Evolutionary conservation across 2,329 filamentous ascomycete species (phyloP), one percentile per base, ranked within the genome.

Genomic region (Xylaria polymorpha): DNA sequence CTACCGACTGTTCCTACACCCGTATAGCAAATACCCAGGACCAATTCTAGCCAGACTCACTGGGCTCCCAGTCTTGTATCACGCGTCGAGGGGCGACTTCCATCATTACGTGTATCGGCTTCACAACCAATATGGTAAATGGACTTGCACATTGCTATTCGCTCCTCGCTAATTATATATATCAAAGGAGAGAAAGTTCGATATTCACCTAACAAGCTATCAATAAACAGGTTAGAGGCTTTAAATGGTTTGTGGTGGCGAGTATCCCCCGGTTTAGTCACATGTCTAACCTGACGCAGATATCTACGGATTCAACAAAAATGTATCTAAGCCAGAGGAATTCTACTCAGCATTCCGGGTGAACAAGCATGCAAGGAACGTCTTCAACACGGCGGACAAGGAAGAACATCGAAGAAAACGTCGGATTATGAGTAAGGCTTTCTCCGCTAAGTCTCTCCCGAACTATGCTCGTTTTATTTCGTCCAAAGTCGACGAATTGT

Each of bases 101-200:
- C 56, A 59, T 15, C 20, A 44, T 44, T 29, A 59, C 32, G 12
- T 59, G 41, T 59, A 59, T 46, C n/a, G 20, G 3, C 22, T 59
- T 4, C 56, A 59, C 22, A 8, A 59, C 22, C 18, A 46, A 29
- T 59, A 59, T 46, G 56, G 56, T 59, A 59, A 55, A 12, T 35
- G 20, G 15, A 29, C 20, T 15, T 18, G 12, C 22, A 20, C 22
- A 15, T 51, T 20, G 12, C 29, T 18, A 29, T 12, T 14, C 4
- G 14, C 14, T 4, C 1, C 35, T 20, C 10, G 12, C 59, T 51
- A 8, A 20, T 22, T 7, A 15, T 35, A 50, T 46, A 15, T 37
- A 3, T 12, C n/a, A 20, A 22, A 3, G 69, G 35, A 14, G 74
- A 60, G 55, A 78, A 71, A 25, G 53, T 65, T 8, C 61, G 66